Percentiles rank a stretch among this genome's conserved stretches.
Conservation (phyloP, 805 yeast genomes). For the Saturnispora galanensis region DNA sequence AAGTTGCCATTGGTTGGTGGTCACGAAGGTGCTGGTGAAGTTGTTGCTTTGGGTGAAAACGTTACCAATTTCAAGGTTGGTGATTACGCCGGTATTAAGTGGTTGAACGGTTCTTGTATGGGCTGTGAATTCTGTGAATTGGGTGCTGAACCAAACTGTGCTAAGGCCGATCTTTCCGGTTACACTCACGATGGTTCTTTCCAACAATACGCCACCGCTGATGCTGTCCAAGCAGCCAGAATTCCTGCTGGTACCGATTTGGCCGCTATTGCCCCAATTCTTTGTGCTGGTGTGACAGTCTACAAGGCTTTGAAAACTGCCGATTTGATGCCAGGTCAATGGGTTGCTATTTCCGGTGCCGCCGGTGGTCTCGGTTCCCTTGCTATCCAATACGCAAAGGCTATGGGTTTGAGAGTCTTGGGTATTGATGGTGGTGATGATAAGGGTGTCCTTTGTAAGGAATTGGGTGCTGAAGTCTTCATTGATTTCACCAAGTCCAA, state of each 20-base stretch:
- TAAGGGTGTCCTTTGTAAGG: conserved; percentile 42
- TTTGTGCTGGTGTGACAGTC: conserved; percentile 86
- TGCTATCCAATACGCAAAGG: conserved; percentile 67
- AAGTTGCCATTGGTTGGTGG: conserved; percentile 72
- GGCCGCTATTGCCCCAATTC: conserved; percentile 68
- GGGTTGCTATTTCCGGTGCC: conserved; percentile 71
- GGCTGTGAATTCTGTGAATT: conserved; percentile 61
- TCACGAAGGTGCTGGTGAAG: conserved; percentile 80
- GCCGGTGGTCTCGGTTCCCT: conserved; percentile 75
- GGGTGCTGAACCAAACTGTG: conserved; percentile 62
- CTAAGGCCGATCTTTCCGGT: conserved; percentile 65
- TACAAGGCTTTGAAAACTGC: conserved; percentile 85
- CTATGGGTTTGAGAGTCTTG: conserved; percentile 63
- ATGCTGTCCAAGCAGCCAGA: conserved; percentile 76
- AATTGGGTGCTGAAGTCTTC: conserved; percentile 55
- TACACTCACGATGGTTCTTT: conserved; percentile 85
- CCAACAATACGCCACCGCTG: conserved; percentile 85
- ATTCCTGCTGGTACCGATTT: conserved; percentile 65
- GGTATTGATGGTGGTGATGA: conserved; percentile 71
- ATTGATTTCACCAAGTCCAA: conserved; percentile 41
- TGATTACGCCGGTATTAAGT: conserved; percentile 70
- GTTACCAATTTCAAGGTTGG: conserved; percentile 63
- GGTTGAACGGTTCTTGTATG: conserved; percentile 68
- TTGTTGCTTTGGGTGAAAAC: conserved; percentile 59
- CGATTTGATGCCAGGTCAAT: conserved; percentile 59